Evolutionary conservation across 495 filamentous ascomycete species (phyloP).

Genomic region (Pseudoneurospora amorphoporcata): DNA sequence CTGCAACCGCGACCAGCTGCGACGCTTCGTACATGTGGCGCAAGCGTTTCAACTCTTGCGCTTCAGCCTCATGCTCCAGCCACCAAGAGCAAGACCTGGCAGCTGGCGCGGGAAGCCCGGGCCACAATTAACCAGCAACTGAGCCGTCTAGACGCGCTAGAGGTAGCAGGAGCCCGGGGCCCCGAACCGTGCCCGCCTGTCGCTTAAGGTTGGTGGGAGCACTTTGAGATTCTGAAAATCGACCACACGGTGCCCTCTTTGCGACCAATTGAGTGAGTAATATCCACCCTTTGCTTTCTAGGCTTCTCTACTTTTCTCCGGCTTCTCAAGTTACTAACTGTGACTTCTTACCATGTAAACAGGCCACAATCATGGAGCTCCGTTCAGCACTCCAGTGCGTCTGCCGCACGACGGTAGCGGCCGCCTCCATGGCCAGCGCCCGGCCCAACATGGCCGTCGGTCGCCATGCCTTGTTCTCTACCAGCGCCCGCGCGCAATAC

Average conservation of each 20-base stretch:
- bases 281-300: neutral
- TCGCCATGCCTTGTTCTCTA: constrained; percentile 6
- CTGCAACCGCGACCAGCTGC: neutral
- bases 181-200: neutral
- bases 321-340: neutral
- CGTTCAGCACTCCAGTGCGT: constrained; percentile 15
- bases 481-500: neutral
- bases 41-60: neutral
- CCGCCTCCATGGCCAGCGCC: constrained; percentile 8
- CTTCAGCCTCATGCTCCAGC: neutral
- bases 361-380: constrained; percentile 17
- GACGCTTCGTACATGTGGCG: neutral
- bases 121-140: neutral
- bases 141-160: neutral
- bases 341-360: neutral
- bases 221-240: neutral
- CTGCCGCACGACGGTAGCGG: constrained; percentile 16
- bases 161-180: neutral
- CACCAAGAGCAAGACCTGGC: neutral
- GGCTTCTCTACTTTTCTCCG: too few species aligned
- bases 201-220: neutral
- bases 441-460: constrained; percentile 1
- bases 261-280: constrained; percentile 7
- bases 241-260: neutral
- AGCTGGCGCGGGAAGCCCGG: neutral